phyloP scores from a whole-genome alignment of 805 yeast genomes.

The Candida michaelii region DNA sequence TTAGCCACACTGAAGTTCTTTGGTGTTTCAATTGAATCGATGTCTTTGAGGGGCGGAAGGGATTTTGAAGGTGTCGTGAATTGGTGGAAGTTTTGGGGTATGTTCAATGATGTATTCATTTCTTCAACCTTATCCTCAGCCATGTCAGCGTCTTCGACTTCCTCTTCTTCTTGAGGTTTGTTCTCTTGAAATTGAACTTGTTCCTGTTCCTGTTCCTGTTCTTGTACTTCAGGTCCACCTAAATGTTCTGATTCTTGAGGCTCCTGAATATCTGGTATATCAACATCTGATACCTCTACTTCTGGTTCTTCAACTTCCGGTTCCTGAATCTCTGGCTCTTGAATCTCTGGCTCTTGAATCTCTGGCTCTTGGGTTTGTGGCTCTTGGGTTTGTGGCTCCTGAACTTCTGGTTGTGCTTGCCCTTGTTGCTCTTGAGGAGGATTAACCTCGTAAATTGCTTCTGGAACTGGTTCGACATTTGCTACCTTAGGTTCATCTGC shows the following conservation, averaged over 20 bases:
- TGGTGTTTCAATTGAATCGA: slow-evolving; percentile 41
- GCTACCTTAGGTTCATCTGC: background rate
- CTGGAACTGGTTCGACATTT: background rate
- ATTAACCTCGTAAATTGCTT: slow-evolving; percentile 1
- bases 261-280: background rate
- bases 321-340: too few species aligned
- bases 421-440: background rate
- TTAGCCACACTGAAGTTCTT: slow-evolving; percentile 41
- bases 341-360: too few species aligned
- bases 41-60: slow-evolving; percentile 43
- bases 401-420: background rate
- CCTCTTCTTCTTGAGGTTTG: too few species aligned
- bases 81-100: slow-evolving; percentile 12
- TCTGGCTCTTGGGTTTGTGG: too few species aligned
- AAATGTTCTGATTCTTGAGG: background rate
- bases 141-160: too few species aligned
- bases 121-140: slow-evolving; percentile 14
- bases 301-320: background rate
- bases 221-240: too few species aligned
- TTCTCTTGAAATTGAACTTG: too few species aligned
- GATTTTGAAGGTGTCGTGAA: slow-evolving; percentile 43
- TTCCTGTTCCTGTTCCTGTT: background rate
- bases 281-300: background rate
- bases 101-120: slow-evolving; percentile 12
- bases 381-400: too few species aligned